Base-by-base conservation (phyloP, 176 grass and related monocot genomes). In the Panicum miliaceum region DNA sequence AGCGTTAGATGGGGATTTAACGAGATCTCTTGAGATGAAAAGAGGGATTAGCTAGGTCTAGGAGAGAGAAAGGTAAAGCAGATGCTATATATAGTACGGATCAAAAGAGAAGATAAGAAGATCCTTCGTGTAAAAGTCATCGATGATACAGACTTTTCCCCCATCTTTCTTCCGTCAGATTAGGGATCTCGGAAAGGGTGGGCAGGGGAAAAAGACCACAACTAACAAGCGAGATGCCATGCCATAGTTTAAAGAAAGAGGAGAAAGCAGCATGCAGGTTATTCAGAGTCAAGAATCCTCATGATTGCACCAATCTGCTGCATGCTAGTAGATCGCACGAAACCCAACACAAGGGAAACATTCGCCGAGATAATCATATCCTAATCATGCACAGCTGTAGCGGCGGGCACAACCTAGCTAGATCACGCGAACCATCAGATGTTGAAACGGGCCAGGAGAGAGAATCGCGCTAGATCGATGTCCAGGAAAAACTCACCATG, bases 261-360 rank as follows among this genome's bases (percentile, higher is more conserved):
- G 29, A 51, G 15, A 77, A 60, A 74, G 11, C 29, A 74, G 11
- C 29, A 48, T 42, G 51, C 76, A 35, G 35, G 50, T 61, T 61
- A 84, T 60, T 80, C 29, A 29, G 15, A 48, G 68, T 81, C 68
- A 84, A 85, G 64, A 80, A 34, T 51, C 60, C 29, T 75, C 62
- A 89, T 84, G 82, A 89, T 85, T 80, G 66, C 76, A 80, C 50
- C 87, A 89, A 89, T 89, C 87, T 89, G 81, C 76, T 80, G 61
- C 87, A 74, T 80, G 76, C 82, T 46, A 77, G 27, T 46, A 77
- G 27, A 51, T 52, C 64, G 66, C 86, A 82, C 63, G 86, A 51
- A 67, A 89, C 71, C 81, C 75, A 74, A 67, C 81, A 58, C 60
- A 27, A 59, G 14, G 14, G 8, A 32, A 19, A 67, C 29, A 68